Base-by-base conservation (phyloP, 345 rosid genomes). In the Triadica sebifera region DNA sequence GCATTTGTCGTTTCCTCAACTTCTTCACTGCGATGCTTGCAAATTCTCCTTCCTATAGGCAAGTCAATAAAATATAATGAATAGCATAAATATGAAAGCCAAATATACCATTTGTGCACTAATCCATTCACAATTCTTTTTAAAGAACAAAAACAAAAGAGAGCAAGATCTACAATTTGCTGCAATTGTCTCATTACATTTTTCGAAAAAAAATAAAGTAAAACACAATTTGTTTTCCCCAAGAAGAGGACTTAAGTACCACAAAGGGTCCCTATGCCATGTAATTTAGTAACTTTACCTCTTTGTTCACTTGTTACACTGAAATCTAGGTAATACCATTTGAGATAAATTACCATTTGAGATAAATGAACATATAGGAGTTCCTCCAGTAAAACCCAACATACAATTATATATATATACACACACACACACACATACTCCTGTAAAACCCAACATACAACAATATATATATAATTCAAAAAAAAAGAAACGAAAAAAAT, bases 1-100 rank as follows among this genome's bases (percentile, higher is more conserved):
- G 88, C 95, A 92, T 91, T 78, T 94, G 98, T 65, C 91, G 89
- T 83, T 88, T 89, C 85, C 98, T 89, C 83, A 94, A 75, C 74
- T 87, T 89, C 92, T 87, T 93, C 81, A 92, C 98, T 0, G 86
- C 87, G 75, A 89, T 83, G 78, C 91, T 86, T 34, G 86, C 92
- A 80, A 87, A 85, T 58, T 94, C 98, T 47, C 98, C 98, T 69
- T 94, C 98, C 98, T 94, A 74, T 52, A 17, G 56, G 20, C 72
- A 50, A 74, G 65, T 79, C 59, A 29, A 59, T 6, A 69, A 78
- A 29, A 68, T n/a, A 63, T 16, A 71, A 68, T 51, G 56, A 67
- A 73, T 4, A 12, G 24, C 52, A 22, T 17, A 69, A 45, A 65
- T 39, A 57, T 8, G 50, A 12, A 61, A 29, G 75, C 61, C n/a